Evolutionary conservation across 2,329 filamentous ascomycete genomes (phyloP).

Genomic region (Pseudogymnoascus sp.): DNA sequence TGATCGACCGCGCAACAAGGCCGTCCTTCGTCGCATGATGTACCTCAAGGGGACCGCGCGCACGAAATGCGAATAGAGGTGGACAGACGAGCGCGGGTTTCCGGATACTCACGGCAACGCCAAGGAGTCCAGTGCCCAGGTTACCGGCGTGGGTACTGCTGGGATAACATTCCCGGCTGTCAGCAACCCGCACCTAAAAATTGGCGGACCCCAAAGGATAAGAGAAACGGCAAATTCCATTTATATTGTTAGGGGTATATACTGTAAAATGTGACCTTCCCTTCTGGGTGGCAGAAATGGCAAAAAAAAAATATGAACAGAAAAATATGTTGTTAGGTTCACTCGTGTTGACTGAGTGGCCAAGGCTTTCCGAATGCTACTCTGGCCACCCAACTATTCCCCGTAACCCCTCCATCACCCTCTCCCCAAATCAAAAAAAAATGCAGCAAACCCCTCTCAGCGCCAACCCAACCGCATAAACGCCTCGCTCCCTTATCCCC

Average conservation of each 20-base stretch:
- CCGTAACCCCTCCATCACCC: neutral
- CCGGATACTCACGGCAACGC: neutral
- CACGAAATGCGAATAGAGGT: neutral
- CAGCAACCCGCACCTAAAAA: neutral
- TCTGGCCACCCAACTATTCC: neutral
- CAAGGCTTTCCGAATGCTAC: neutral
- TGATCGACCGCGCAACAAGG: neutral
- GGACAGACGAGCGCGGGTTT: neutral
- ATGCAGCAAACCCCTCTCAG: neutral
- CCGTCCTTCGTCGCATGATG: neutral
- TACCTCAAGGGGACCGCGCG: neutral
- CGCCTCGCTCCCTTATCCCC: neutral
- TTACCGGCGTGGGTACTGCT: neutral
- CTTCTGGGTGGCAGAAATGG: neutral
- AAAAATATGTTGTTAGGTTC: neutral
- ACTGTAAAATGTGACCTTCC: constrained; percentile 8
- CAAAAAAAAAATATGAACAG: constrained; percentile 1
- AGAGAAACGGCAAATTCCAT: neutral
- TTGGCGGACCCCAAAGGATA: neutral
- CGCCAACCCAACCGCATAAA: neutral
- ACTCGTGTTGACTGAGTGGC: neutral
- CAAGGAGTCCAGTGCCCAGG: neutral
- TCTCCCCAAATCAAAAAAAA: neutral
- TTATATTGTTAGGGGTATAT: constrained; percentile 7
- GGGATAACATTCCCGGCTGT: neutral